Evolutionary conservation across 1,284 basidiomycete species (phyloP).

Genomic region (Coriolopsis trogii): DNA sequence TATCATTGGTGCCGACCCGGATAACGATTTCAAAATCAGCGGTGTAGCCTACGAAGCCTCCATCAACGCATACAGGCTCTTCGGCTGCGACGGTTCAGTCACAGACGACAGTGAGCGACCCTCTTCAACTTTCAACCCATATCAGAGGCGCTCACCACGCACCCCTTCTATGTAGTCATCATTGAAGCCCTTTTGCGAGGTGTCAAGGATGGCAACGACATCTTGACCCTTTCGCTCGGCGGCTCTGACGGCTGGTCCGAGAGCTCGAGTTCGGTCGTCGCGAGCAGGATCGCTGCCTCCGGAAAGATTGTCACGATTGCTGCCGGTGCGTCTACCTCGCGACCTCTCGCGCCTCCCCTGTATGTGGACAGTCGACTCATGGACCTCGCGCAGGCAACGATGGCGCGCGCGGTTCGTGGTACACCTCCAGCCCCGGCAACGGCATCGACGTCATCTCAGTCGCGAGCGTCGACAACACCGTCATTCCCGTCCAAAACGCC

Average conservation of each 20-base stretch:
- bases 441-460: conserved; percentile 53
- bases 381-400: conserved; percentile 31
- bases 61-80: conserved; percentile 49
- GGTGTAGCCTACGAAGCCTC: conserved; percentile 53
- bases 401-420: conserved; percentile 50
- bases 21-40: conserved; percentile 57
- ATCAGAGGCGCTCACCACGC: not conserved
- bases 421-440: conserved; percentile 50
- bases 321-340: conserved; percentile 40
- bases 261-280: conserved; percentile 52
- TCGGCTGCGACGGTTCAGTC: conserved; percentile 48
- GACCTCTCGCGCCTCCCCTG: too few relatives aligned
- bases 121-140: not conserved
- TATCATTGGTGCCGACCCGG: conserved; percentile 62
- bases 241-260: conserved; percentile 64
- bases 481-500: conserved; percentile 42
- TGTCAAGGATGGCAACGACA: conserved; percentile 54
- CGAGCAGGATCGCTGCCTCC: conserved; percentile 50
- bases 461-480: conserved; percentile 51
- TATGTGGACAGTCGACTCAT: not conserved
- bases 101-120: conserved; percentile 45
- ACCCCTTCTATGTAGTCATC: conserved; percentile 39
- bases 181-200: conserved; percentile 51
- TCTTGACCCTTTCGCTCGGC: conserved; percentile 67
- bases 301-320: conserved; percentile 60